Percentiles rank a stretch among this genome's conserved stretches.
Evolutionary conservation across 495 filamentous ascomycete genomes (phyloP).

Genomic region (Tuber magnatum): DNA sequence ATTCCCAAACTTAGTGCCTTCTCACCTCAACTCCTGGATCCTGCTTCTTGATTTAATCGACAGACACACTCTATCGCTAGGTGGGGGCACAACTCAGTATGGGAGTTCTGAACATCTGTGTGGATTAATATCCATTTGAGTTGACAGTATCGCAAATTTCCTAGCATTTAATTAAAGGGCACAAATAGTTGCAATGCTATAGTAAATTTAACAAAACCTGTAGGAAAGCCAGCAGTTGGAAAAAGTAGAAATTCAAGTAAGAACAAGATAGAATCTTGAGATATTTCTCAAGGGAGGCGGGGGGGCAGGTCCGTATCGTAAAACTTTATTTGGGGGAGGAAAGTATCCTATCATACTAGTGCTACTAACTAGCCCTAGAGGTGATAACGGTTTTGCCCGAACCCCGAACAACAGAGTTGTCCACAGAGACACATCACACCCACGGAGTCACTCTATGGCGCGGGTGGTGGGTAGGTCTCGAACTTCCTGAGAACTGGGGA

Average conservation of each 20-base stretch:
- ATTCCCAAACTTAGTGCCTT: background rate
- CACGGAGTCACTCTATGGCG: background rate
- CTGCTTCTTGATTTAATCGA: background rate
- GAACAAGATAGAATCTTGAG: background rate
- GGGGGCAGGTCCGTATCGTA: background rate
- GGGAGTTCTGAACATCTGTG: background rate
- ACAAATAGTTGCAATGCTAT: background rate
- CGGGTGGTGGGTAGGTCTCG: background rate
- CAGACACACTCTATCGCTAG: background rate
- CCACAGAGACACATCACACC: background rate
- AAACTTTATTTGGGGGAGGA: background rate
- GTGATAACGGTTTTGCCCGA: background rate
- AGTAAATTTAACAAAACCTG: background rate
- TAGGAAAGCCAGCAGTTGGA: background rate
- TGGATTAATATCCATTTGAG: background rate
- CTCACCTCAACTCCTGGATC: background rate
- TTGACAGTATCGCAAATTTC: background rate
- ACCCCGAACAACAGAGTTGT: background rate
- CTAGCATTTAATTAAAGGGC: background rate
- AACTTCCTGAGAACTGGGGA: background rate
- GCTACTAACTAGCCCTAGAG: background rate
- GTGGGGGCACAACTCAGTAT: background rate
- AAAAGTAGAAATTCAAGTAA: background rate
- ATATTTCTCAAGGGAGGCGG: background rate
- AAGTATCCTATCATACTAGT: background rate